Evolutionary conservation across 352 stramenopile species (phyloP).

Genomic region (Thraustochytrium aureum): DNA sequence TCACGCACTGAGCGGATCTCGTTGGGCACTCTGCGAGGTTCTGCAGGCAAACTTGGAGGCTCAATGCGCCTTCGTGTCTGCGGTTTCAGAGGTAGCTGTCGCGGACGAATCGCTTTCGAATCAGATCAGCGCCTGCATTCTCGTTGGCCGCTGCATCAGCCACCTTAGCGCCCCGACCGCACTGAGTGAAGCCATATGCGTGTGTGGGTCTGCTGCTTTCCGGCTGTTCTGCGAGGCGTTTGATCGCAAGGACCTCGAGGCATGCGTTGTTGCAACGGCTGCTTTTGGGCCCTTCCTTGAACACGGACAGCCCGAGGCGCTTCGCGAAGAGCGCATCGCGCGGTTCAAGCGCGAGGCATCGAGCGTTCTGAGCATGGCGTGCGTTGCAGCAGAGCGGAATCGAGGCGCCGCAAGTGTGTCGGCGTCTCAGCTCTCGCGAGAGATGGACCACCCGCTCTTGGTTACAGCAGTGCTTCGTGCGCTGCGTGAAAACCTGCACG

Average conservation of each 20-base stretch:
- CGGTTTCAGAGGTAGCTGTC: background rate
- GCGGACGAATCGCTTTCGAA: background rate
- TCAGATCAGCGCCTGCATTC: background rate
- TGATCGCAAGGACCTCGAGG: background rate
- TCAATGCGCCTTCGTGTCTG: background rate
- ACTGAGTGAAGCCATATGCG: background rate
- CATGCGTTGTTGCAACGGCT: background rate
- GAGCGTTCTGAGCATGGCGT: background rate
- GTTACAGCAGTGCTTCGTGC: background rate
- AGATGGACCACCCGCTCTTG: slow-evolving; percentile 24
- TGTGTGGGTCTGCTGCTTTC: background rate
- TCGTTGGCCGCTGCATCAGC: background rate
- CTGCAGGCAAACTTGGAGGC: background rate
- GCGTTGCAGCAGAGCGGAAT: background rate
- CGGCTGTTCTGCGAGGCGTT: slow-evolving; percentile 1
- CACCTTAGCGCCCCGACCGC: background rate
- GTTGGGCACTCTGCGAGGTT: background rate
- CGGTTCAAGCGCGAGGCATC: background rate
- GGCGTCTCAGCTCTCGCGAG: background rate
- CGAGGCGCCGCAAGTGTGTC: background rate
- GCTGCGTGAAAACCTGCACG: slow-evolving; percentile 6
- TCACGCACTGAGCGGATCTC: background rate
- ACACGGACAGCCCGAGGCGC: background rate
- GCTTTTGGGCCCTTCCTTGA: slow-evolving; percentile 27
- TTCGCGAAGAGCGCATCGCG: background rate